Base-by-base conservation (phyloP, 306 rosid species). In the Gastrolobium bilobum region DNA sequence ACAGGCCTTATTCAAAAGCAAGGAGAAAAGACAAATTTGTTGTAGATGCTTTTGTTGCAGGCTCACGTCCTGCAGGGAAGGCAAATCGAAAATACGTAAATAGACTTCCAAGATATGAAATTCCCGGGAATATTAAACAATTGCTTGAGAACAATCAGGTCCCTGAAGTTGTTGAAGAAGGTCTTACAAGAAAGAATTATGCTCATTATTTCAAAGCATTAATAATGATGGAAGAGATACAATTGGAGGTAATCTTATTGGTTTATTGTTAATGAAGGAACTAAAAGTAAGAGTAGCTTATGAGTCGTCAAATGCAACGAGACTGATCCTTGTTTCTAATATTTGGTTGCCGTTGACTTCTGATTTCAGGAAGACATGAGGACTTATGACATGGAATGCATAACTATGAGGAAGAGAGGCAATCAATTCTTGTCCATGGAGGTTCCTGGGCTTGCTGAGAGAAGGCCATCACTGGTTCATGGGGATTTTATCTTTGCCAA, bases 381-480 rank as follows among this genome's bases (percentile, higher is more conserved):
- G 54, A 84, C 82, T 42, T 83, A 87, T 79, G 92, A 89, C 81
- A 88, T 94, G 97, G 93, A 92, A 57, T 4, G 42, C 39, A 73
- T 91, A 68, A 38, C 86, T 57, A 84, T 95, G 91, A 91, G 73
- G 81, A 86, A 52, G 85, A 88, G 78, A 77, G 76, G 71, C 29
- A 64, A 42, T 54, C 82, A 70, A 0, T 86, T 79, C 83, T 86
- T 95, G 86, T 77, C 93, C 53, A 81, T 95, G 80, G 96, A 50
- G 85, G 99, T 95, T 63, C 98, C 93, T 4, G 98, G 99, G 79
- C 98, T 93, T 51, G 99, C 99, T 15, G 98, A 95, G 88, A 84
- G 89, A 86, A 89, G 99, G 71, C 99, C 97, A 8, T 95, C 98
- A 43, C 96, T 95, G 64, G 98, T 95, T 81, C 93, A 81, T 31